Base-by-base conservation (phyloP, 768 basidiomycete species). In the Hydnum rufescens region DNA sequence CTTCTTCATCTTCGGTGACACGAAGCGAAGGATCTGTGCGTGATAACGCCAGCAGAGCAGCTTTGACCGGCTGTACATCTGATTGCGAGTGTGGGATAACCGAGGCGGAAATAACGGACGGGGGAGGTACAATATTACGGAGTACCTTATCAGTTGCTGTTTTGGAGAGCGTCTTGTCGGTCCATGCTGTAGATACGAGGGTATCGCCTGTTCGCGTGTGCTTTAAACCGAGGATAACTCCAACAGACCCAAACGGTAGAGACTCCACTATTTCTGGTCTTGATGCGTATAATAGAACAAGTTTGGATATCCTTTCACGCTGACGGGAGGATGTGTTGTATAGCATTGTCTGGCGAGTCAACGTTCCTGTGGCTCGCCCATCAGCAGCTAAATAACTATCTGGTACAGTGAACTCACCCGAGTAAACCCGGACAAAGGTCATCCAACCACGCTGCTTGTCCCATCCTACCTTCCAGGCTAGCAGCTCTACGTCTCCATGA, bases 21-120 rank as follows among this genome's bases (percentile, higher is more conserved):
- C 88, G 78, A 28, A 88, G 75, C 0, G 85, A 88, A n/a, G 87
- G 87, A 60, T 90, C 87, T 1, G 88, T 89, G n/a, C 87, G 79
- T 18, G 75, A 68, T 26, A 90, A 67, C 1, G 81, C 68, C 26
- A 72, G 68, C 19, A 90, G 67, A 5, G 87, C 87, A 46, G 77
- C 72, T 65, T 85, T 78, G 1, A 89, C 82, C 19, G 80, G 77
- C 53, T 75, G 73, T 5, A 85, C 66, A 61, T 90, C 88, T 5
- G 81, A 73, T 60, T 84, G 77, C 23, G 84, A 81, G 36, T 78
- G 75, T 16, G 87, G 85, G 51, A 86, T 74, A 57, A 90, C 75
- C 2, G 86, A 82, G 25, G 76, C 78, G 8, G 87, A 83, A 63
- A 90, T 85, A 49, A 89, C 82, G 1, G 88, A 73, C n/a, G 83